A percentile compares a stretch with the other conserved stretches of the same genome.
phyloP scores from a whole-genome alignment of 768 basidiomycete species.

The Trametes elegans region DNA sequence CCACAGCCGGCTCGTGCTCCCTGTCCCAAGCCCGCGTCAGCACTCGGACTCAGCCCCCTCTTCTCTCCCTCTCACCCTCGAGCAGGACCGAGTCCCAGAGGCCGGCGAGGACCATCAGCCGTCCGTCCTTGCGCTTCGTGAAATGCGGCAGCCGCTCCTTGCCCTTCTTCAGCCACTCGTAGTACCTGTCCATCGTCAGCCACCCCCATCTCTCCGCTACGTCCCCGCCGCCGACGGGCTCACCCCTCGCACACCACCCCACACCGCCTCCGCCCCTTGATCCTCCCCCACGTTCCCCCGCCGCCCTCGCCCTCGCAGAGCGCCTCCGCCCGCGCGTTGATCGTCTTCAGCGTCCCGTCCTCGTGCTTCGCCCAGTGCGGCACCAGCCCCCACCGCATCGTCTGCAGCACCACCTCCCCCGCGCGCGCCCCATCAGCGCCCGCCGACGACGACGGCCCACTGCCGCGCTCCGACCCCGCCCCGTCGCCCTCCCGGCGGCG shows the following conservation, averaged over 20 bases:
- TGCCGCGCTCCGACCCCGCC: not conserved
- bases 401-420: slow-evolving; percentile 56
- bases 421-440: not conserved
- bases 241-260: slow-evolving; percentile 81
- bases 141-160: slow-evolving; percentile 82
- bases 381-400: slow-evolving; percentile 90
- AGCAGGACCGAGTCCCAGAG: slow-evolving; percentile 75
- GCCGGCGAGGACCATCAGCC: slow-evolving; percentile 83
- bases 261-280: slow-evolving; percentile 83
- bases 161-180: slow-evolving; percentile 90
- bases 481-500: slow-evolving; percentile 39
- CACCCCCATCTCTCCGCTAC: slow-evolving; percentile 66
- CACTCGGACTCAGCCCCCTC: not conserved
- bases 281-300: slow-evolving; percentile 79
- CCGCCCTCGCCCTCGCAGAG: slow-evolving; percentile 67
- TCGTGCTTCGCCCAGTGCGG: slow-evolving; percentile 83
- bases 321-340: slow-evolving; percentile 87
- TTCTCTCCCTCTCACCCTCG: slow-evolving; percentile 43
- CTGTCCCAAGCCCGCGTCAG: slow-evolving; percentile 32
- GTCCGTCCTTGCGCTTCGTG: slow-evolving; percentile 60
- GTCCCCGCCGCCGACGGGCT: slow-evolving; percentile 52
- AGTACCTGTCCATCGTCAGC: slow-evolving; percentile 55
- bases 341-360: slow-evolving; percentile 72
- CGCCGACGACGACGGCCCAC: no score
- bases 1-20: slow-evolving; percentile 56